Conservation (phyloP, 257 asterid species). For the Petrea volubilis region DNA sequence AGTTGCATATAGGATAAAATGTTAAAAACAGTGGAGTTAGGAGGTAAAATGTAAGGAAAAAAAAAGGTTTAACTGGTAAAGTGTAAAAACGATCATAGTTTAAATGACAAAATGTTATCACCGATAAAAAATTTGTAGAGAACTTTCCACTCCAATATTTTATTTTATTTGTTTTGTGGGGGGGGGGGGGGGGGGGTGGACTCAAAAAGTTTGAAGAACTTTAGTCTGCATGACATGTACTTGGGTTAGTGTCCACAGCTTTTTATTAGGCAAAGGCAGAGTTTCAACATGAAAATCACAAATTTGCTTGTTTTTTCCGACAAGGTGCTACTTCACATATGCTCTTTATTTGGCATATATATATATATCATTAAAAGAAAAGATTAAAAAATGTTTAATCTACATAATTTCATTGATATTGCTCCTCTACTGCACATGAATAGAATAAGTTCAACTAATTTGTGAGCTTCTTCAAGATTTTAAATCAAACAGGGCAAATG, state of each 20-base stretch:
- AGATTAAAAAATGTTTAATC: too few relatives aligned
- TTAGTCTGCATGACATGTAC: neutral
- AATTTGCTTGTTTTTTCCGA: conserved; percentile 11
- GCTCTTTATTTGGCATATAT: conserved; percentile 1
- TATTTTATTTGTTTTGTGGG: too few relatives aligned
- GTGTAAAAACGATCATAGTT: too few relatives aligned
- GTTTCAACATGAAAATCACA: conserved; percentile 8
- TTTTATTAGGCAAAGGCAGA: neutral
- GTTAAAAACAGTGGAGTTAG: too few relatives aligned
- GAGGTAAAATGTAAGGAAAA: too few relatives aligned
- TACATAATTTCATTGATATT: neutral
- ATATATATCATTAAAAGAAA: neutral
- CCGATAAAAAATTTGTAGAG: too few relatives aligned
- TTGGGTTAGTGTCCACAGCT: neutral
- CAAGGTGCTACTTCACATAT: conserved; percentile 1
- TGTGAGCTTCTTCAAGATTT: neutral
- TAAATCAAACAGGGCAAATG: too few relatives aligned
- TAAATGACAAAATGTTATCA: too few relatives aligned
- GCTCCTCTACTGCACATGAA: neutral
- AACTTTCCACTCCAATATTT: too few relatives aligned
- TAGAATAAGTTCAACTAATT: neutral
- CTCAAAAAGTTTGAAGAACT: neutral
- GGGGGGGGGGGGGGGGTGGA: too few relatives aligned
- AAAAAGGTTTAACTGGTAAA: too few relatives aligned
- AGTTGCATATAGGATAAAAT: too few relatives aligned